Evolutionary conservation across 2,329 filamentous ascomycete species (phyloP), one percentile per base, ranked within the genome.

Genomic region (Rhexocercosporidium sp.): DNA sequence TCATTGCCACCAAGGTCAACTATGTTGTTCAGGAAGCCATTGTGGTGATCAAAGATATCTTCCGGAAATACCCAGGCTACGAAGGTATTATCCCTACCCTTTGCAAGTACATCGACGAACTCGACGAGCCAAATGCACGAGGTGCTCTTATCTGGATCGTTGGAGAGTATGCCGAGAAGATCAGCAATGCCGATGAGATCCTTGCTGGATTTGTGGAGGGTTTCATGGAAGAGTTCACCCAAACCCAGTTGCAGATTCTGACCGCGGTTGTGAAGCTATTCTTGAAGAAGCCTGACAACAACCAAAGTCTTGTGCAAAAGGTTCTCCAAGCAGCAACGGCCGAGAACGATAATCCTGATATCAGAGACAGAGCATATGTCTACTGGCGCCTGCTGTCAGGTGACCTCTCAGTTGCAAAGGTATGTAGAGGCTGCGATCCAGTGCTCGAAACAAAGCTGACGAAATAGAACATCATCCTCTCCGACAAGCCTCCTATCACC

Each of bases 31-130:
- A 99, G 80, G 96, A 99, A 81, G 95, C 96, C 0, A 90, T 98
- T 69, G 93, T 99, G n/a, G 96, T 99, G 57, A 97, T 98, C 83
- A 98, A 97, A 82, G 96, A 99, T 73, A 98, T 99, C 69, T 91
- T 99, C 82, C 88, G 96, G 72, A 97, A 97, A 80, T 99, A 99
- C 75, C 94, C 95, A 9, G 96, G 96, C 22, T 99, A 97, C 75
- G 96, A 99, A 81, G 96, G 94, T 31, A 97, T 99, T 73, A 99
- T 99, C 74, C 95, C 95, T 2, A 97, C 94, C 0, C 85, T 99
- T 16, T 99, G 96, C 83, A 89, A 97, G 79, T 93, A 97, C 77
- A 97, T 99, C 69, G 96, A 99, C 75, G 96, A 99, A 74, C 81
- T 99, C 72, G 96, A 99, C 77, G 96, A 99, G 79, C 94, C 95